Conservation (phyloP, 2,329 filamentous ascomycete species). For the Aureobasidium sp. region DNA sequence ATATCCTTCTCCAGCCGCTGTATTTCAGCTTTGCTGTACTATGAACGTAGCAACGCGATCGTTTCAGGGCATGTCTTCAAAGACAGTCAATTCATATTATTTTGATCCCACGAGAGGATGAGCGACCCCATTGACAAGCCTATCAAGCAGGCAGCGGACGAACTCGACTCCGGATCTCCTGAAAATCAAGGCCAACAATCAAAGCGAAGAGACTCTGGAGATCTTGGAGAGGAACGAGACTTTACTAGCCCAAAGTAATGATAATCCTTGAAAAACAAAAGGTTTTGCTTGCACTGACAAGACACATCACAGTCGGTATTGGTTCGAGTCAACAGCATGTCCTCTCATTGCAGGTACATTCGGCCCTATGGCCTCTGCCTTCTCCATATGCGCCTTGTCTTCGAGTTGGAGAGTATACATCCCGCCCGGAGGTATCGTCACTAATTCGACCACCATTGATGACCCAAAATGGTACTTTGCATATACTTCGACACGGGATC, state of each 20-base stretch:
- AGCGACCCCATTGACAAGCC: constrained; percentile 49
- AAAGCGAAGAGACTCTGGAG: constrained; percentile 28
- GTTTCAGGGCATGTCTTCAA: not conserved
- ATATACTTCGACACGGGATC: not conserved
- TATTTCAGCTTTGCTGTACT: not conserved
- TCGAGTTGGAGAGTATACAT: constrained; percentile 50
- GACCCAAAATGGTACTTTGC: constrained; percentile 48
- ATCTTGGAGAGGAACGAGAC: constrained; percentile 34
- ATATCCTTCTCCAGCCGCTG: not conserved
- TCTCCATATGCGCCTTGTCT: constrained; percentile 44
- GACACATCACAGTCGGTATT: constrained; percentile 43
- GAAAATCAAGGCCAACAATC: constrained; percentile 19
- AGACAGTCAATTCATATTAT: not conserved
- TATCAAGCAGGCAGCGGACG: constrained; percentile 40
- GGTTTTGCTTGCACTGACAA: not conserved
- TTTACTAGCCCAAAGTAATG: constrained; percentile 39
- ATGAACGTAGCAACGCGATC: not conserved
- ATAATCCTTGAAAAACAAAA: constrained; percentile 12
- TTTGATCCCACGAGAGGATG: constrained; percentile 26
- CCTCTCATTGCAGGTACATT: constrained; percentile 48
- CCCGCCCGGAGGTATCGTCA: constrained; percentile 39
- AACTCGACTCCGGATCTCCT: constrained; percentile 32
- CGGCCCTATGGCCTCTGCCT: constrained; percentile 33
- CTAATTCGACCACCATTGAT: constrained; percentile 38
- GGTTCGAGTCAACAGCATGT: constrained; percentile 54